Evolutionary conservation across 2,329 filamentous ascomycete genomes (phyloP).

Genomic region (Laburnicola sp.): DNA sequence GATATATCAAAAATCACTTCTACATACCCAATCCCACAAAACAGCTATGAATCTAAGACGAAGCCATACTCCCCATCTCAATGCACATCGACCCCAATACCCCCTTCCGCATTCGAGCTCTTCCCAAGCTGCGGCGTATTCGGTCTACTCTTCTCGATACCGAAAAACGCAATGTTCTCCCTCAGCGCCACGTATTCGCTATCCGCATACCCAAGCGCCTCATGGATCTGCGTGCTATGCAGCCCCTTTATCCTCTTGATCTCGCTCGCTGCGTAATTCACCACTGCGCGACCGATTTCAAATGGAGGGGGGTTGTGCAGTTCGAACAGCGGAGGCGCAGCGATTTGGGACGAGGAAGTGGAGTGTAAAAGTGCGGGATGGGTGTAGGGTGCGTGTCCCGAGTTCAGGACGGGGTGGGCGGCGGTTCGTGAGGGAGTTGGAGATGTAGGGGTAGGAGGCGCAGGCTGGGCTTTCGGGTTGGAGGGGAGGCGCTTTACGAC

Average conservation of each 20-base stretch:
- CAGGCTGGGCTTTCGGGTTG: constrained; percentile 12
- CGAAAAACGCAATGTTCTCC: constrained; percentile 81
- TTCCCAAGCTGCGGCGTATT: constrained; percentile 38
- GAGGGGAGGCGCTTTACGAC: constrained; percentile 66
- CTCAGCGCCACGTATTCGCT: constrained; percentile 90
- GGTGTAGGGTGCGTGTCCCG: constrained; percentile 7
- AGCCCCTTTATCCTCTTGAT: constrained; percentile 82
- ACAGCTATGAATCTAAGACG: no score
- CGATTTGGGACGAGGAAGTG: constrained; percentile 15
- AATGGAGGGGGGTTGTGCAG: constrained; percentile 44
- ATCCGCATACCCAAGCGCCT: constrained; percentile 84
- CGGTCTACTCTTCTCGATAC: constrained; percentile 43
- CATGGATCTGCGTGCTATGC: constrained; percentile 78
- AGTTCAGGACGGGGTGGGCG: constrained; percentile 16
- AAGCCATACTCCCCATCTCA: no score
- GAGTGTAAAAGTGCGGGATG: constrained; percentile 14
- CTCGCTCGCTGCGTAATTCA: constrained; percentile 89
- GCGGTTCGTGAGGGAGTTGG: constrained; percentile 24
- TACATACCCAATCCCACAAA: no score
- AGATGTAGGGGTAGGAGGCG: constrained; percentile 17
- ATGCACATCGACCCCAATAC: neutral
- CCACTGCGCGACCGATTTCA: constrained; percentile 85
- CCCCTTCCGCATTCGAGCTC: constrained; percentile 1
- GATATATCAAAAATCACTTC: no score
- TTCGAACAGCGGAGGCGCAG: constrained; percentile 32